Evolutionary conservation across 163 green algal genomes (phyloP).

Genomic region (Prototheca cutis): DNA sequence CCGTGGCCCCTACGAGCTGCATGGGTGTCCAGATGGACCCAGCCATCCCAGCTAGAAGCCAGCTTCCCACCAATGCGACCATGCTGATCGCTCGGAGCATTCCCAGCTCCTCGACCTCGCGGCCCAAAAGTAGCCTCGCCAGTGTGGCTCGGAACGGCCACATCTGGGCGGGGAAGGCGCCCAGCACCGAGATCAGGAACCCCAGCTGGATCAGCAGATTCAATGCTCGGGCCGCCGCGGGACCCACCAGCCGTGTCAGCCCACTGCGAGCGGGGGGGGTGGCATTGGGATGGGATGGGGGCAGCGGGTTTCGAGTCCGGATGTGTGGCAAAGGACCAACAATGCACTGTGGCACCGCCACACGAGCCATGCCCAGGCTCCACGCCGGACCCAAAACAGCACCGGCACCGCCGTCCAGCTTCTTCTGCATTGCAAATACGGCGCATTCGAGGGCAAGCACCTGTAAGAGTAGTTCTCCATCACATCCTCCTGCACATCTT

Average conservation of each 20-base stretch:
- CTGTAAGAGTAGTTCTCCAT: slow-evolving; percentile 10
- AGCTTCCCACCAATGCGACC: slow-evolving; percentile 6
- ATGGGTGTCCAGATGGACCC: slow-evolving; percentile 24
- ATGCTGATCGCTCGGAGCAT: slow-evolving; percentile 8
- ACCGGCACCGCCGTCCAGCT: too few species aligned
- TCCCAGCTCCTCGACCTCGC: slow-evolving; percentile 3
- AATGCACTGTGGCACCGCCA: too few species aligned
- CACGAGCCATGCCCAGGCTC: too few species aligned
- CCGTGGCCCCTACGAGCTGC: slow-evolving; percentile 30
- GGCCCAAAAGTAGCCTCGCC: slow-evolving; percentile 8
- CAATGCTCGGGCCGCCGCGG: background rate
- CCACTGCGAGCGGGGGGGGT: background rate
- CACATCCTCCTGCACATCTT: slow-evolving; percentile 10
- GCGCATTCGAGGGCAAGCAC: too few species aligned
- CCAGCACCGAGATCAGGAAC: slow-evolving; percentile 20
- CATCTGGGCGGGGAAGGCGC: slow-evolving; percentile 26
- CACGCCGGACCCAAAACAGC: too few species aligned
- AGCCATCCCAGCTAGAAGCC: slow-evolving; percentile 3
- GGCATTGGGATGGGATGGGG: too few species aligned
- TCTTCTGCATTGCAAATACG: too few species aligned
- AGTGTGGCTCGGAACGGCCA: slow-evolving; percentile 16
- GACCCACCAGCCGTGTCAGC: slow-evolving; percentile 10
- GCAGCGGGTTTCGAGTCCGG: too few species aligned
- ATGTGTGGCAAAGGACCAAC: too few species aligned
- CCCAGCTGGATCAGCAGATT: slow-evolving; percentile 13